phyloP scores from a whole-genome alignment of 352 stramenopile species.

The Phytophthora pinifolia region DNA sequence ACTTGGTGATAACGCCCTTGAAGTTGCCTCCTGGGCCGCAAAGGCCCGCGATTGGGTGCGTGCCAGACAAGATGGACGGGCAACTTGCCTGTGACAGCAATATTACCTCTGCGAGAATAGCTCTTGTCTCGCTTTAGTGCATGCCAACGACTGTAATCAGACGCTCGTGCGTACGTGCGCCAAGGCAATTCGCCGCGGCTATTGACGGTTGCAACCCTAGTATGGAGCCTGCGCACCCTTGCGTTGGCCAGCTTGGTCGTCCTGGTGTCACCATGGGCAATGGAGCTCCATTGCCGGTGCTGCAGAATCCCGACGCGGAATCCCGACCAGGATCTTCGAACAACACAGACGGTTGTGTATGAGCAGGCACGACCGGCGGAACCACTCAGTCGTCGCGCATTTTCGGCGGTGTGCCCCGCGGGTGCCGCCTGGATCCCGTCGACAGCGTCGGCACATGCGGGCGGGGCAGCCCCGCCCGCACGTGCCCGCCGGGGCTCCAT shows the following conservation, averaged over 20 bases:
- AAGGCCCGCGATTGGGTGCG: not conserved
- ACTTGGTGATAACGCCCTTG: conserved; percentile 10
- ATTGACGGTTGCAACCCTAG: conserved; percentile 15
- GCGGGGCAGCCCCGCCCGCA: too few species aligned
- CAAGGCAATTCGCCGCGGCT: conserved; percentile 6
- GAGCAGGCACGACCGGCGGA: conserved; percentile 10
- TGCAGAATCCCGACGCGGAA: too few species aligned
- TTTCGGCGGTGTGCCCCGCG: conserved; percentile 2
- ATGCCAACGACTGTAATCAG: conserved; percentile 19
- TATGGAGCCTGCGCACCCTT: conserved; percentile 11
- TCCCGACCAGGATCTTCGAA: conserved; percentile 22
- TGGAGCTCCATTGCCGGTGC: too few species aligned
- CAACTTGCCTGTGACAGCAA: conserved; percentile 5
- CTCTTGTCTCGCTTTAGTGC: too few species aligned
- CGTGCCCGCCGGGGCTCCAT: too few species aligned
- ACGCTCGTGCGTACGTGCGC: conserved; percentile 18
- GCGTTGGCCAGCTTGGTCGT: conserved; percentile 4
- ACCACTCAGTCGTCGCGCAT: not conserved
- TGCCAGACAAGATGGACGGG: conserved; percentile 20
- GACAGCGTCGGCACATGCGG: conserved; percentile 4
- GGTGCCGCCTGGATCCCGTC: not conserved
- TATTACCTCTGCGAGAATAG: conserved; percentile 16
- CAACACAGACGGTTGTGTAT: conserved; percentile 24
- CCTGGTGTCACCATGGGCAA: too few species aligned
- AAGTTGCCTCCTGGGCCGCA: not conserved